Percentiles rank a stretch among this genome's conserved stretches.
Evolutionary conservation across 2,329 filamentous ascomycete species (phyloP).

Genomic region (Penicillium sp.): DNA sequence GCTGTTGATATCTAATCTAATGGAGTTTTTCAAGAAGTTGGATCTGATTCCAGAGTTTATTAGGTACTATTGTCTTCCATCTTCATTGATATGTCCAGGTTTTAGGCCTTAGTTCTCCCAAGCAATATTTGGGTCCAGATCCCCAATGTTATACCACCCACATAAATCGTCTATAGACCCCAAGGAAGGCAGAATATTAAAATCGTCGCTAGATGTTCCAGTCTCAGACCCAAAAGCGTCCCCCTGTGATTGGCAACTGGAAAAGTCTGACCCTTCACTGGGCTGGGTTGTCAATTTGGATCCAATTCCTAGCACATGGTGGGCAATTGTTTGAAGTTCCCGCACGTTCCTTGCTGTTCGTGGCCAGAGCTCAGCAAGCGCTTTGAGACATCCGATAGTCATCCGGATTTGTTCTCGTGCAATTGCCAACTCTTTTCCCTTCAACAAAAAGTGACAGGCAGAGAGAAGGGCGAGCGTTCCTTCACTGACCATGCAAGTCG

Average conservation of each 20-base stretch:
- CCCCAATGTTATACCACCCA: conserved; percentile 19
- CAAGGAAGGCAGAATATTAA: conserved; percentile 9
- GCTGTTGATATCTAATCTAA: neutral
- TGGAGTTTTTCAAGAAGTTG: neutral
- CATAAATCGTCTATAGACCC: conserved; percentile 20
- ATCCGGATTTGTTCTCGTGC: conserved; percentile 46
- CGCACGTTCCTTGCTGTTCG: conserved; percentile 37
- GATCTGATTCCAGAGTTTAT: neutral
- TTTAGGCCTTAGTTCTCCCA: conserved; percentile 1
- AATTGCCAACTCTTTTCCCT: conserved; percentile 32
- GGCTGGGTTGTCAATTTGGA: neutral
- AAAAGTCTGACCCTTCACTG: neutral
- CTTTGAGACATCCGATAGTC: conserved; percentile 43
- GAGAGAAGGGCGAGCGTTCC: conserved; percentile 37
- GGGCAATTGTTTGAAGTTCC: conserved; percentile 45
- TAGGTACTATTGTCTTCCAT: neutral
- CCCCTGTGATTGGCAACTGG: neutral
- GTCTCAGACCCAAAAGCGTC: conserved; percentile 1
- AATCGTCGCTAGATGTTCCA: neutral
- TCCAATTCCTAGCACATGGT: conserved; percentile 27
- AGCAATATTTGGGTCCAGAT: conserved; percentile 8
- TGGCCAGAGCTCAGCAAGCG: conserved; percentile 41
- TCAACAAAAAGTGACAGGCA: conserved; percentile 38
- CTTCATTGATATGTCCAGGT: neutral
- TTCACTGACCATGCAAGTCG: conserved; percentile 44